These are phyloP conservation scores for Corniculantispora saksenae DNA, from an alignment of 2,329 filamentous ascomycete species.

Conservation along the genomic window DNA sequence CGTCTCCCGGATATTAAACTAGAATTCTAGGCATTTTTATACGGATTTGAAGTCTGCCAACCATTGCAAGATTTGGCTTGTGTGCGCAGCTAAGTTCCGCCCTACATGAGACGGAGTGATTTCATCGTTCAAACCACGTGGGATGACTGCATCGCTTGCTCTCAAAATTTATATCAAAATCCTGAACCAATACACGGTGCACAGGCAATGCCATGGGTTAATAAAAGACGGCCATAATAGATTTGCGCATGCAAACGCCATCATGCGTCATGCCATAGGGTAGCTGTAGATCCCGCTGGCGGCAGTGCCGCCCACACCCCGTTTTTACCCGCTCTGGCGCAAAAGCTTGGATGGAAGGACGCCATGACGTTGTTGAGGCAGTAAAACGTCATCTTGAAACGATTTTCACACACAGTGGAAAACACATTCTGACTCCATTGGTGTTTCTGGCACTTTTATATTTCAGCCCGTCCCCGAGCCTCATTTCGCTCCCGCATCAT, in stretches of 20 bases:
- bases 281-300: not conserved
- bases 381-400: not conserved
- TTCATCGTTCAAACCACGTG: too few species aligned
- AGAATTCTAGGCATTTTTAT: too few species aligned
- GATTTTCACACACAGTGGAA: not conserved
- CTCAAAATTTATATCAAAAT: too few species aligned
- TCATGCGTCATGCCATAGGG: not conserved
- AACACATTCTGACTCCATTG: not conserved
- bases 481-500: not conserved
- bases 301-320: not conserved
- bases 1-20: too few species aligned
- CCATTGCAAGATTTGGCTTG: too few species aligned
- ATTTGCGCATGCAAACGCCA: not conserved
- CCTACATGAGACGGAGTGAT: too few species aligned
- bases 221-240: not conserved
- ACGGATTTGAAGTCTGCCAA: too few species aligned
- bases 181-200: too few species aligned
- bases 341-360: not conserved
- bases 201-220: not conserved
- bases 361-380: not conserved
- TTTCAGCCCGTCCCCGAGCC: too few species aligned
- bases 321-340: slow-evolving; percentile 7
- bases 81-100: too few species aligned
- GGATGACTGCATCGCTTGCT: too few species aligned
- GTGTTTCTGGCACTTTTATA: not conserved